These are phyloP conservation scores for Ceratocystis ficicola DNA, from an alignment of 2,329 filamentous ascomycete species.

Conservation along the genomic window DNA sequence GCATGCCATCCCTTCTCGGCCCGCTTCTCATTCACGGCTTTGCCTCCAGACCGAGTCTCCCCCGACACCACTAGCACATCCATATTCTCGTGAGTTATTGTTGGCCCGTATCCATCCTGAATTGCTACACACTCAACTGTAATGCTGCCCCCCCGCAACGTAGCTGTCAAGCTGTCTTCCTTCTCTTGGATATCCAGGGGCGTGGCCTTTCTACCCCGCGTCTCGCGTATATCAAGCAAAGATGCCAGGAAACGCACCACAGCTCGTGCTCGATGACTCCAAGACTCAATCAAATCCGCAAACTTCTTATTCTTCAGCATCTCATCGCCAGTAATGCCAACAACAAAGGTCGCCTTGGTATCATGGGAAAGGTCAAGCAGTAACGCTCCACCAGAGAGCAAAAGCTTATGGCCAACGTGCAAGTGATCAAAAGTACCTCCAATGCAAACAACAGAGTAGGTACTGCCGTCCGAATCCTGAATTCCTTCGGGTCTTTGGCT, in stretches of 20 bases:
- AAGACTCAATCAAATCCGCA: constrained; percentile 66
- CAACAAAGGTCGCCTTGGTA: constrained; percentile 45
- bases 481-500: neutral
- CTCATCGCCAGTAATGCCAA: constrained; percentile 82
- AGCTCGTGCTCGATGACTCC: constrained; percentile 57
- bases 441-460: constrained; percentile 48
- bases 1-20: constrained; percentile 60
- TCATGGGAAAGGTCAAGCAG: constrained; percentile 39
- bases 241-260: constrained; percentile 57
- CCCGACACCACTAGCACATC: constrained; percentile 73
- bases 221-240: constrained; percentile 28
- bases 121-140: constrained; percentile 71
- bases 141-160: constrained; percentile 48
- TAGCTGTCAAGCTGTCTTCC: constrained; percentile 29
- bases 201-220: constrained; percentile 5
- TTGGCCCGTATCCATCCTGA: constrained; percentile 79
- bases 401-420: constrained; percentile 89
- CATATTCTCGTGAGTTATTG: constrained; percentile 67
- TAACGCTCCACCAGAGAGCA: constrained; percentile 76
- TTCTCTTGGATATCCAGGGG: constrained; percentile 1
- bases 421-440: constrained; percentile 96
- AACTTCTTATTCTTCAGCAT: constrained; percentile 83
- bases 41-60: constrained; percentile 74
- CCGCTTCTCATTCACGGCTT: constrained; percentile 75
- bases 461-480: neutral